phyloP scores from a whole-genome alignment of 139 green algal genomes.

The Chlamydomonas schloesseri region DNA sequence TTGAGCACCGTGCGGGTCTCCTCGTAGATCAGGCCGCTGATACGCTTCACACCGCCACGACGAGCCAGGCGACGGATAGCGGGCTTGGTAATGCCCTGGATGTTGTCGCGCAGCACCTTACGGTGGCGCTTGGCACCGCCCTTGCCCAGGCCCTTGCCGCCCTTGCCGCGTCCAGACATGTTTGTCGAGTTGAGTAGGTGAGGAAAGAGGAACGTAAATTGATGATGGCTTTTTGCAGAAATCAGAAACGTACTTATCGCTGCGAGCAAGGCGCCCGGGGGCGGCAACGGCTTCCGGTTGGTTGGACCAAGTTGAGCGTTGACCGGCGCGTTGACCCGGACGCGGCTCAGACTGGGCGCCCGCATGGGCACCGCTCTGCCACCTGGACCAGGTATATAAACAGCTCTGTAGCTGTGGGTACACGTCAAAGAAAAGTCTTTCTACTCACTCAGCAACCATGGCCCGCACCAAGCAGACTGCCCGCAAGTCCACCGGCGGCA shows the following conservation, averaged over 20 bases:
- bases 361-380: no score
- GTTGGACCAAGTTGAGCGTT: no score
- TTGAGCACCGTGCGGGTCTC: slow-evolving; percentile 91
- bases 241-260: no score
- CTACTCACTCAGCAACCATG: slow-evolving; percentile 71
- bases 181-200: background rate
- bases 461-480: slow-evolving; percentile 98
- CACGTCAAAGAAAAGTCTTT: no score
- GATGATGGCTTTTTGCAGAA: no score
- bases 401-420: no score
- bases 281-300: no score
- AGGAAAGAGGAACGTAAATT: no score
- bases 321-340: no score
- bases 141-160: slow-evolving; percentile 93
- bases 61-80: slow-evolving; percentile 88
- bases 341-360: no score
- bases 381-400: no score
- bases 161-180: slow-evolving; percentile 75
- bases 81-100: slow-evolving; percentile 96
- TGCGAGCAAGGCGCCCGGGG: no score
- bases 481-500: slow-evolving; percentile 95
- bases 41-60: slow-evolving; percentile 86
- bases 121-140: slow-evolving; percentile 90
- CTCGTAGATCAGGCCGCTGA: slow-evolving; percentile 92
- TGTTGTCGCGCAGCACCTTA: slow-evolving; percentile 94